Evolutionary conservation across 768 basidiomycete genomes (phyloP).

Genomic region (Russula lepida): DNA sequence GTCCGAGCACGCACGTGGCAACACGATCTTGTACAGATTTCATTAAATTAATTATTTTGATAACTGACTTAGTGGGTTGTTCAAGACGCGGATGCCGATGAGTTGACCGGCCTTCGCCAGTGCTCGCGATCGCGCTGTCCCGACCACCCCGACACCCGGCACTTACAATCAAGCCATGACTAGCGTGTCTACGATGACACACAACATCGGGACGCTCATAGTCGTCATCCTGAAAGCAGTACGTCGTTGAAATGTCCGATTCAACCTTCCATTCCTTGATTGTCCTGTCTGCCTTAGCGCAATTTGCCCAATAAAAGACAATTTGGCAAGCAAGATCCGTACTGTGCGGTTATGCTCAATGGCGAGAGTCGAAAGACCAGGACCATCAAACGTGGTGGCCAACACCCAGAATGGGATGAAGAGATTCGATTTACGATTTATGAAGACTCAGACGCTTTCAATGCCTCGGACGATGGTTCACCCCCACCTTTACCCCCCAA

Average conservation of each 20-base stretch:
- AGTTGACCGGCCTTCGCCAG: not conserved
- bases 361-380: conserved; percentile 82
- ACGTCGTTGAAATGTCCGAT: conserved; percentile 27
- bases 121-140: not conserved
- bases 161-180: not conserved
- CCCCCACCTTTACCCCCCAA: conserved; percentile 71
- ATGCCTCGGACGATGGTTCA: conserved; percentile 24
- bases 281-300: conserved; percentile 39
- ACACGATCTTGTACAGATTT: no score
- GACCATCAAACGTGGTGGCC: conserved; percentile 93
- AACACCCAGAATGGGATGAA: conserved; percentile 99
- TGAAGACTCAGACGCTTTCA: conserved; percentile 51
- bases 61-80: not conserved
- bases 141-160: not conserved
- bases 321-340: conserved; percentile 97
- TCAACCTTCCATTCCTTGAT: not conserved
- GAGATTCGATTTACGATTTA: conserved; percentile 87
- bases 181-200: conserved; percentile 50
- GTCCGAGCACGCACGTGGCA: no score
- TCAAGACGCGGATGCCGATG: not conserved
- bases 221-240: conserved; percentile 92
- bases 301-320: conserved; percentile 86
- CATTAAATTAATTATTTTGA: no score
- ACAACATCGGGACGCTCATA: conserved; percentile 87
- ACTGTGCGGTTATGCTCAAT: conserved; percentile 72